Evolutionary conservation across 2,329 filamentous ascomycete species (phyloP).

Genomic region (Alternaria sp.): DNA sequence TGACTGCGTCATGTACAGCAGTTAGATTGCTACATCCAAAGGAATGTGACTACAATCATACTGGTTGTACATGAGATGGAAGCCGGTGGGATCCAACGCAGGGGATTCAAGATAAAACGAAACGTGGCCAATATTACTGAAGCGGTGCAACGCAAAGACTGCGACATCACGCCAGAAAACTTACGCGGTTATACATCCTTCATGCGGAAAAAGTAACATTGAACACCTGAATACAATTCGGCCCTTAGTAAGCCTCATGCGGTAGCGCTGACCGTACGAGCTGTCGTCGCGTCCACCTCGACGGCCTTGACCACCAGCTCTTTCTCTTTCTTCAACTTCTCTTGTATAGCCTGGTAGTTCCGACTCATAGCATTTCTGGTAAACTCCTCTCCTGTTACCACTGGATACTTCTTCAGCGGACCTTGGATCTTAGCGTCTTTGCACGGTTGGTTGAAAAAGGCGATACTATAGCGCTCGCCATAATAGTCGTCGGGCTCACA

Average conservation of each 20-base stretch:
- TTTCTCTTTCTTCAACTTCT: slow-evolving; percentile 52
- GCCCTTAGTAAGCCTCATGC: background rate
- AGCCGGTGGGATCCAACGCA: too few species aligned
- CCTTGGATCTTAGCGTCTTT: slow-evolving; percentile 67
- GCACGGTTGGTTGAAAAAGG: slow-evolving; percentile 72
- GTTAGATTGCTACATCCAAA: too few species aligned
- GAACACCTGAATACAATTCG: background rate
- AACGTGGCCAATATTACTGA: too few species aligned
- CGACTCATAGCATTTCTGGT: slow-evolving; percentile 64
- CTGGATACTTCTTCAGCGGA: slow-evolving; percentile 67
- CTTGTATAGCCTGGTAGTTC: slow-evolving; percentile 63
- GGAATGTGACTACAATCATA: too few species aligned
- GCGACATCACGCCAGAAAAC: background rate
- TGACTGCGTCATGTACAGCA: too few species aligned
- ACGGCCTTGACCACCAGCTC: background rate
- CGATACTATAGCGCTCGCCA: slow-evolving; percentile 69
- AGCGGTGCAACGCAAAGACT: too few species aligned
- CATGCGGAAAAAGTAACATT: background rate
- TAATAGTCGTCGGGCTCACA: slow-evolving; percentile 63
- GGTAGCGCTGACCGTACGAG: background rate
- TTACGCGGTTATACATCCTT: background rate
- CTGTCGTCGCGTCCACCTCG: background rate
- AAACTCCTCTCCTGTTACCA: slow-evolving; percentile 68
- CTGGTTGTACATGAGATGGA: too few species aligned
- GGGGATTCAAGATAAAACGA: too few species aligned